These are phyloP conservation scores for Mortierella sp. DNA, from an alignment of 371 early-diverging fungal genomes.

Conservation along the genomic window DNA sequence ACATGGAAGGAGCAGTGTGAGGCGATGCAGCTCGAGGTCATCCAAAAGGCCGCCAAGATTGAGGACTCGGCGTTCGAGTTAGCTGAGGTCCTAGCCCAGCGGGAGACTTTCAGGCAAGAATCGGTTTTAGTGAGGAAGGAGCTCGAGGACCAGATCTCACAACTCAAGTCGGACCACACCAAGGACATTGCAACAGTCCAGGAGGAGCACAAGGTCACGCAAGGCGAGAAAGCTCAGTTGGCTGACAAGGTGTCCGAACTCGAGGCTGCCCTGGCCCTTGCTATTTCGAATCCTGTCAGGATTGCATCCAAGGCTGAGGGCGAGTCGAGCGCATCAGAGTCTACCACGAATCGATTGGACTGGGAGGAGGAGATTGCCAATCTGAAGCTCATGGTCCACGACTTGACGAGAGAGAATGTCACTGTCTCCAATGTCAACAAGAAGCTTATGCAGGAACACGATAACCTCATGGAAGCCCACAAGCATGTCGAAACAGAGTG, in stretches of 20 bases:
- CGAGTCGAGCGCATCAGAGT: conserved; percentile 15
- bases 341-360: conserved; percentile 27
- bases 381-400: conserved; percentile 45
- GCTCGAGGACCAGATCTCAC: conserved; percentile 19
- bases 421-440: conserved; percentile 64
- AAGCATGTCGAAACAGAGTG: conserved; percentile 79
- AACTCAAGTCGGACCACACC: conserved; percentile 2
- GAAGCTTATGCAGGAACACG: conserved; percentile 64
- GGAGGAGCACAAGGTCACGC: conserved; percentile 12
- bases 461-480: conserved; percentile 71
- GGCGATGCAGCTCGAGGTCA: conserved; percentile 43
- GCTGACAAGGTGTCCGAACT: conserved; percentile 51
- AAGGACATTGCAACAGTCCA: conserved; percentile 50
- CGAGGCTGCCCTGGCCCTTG: conserved; percentile 51
- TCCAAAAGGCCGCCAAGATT: conserved; percentile 28
- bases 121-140: conserved; percentile 20
- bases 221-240: conserved; percentile 61
- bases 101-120: conserved; percentile 25
- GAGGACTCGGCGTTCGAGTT: conserved; percentile 20
- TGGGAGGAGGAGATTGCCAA: conserved; percentile 46
- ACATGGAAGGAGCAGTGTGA: conserved; percentile 46
- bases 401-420: conserved; percentile 59
- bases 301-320: conserved; percentile 32
- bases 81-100: conserved; percentile 23
- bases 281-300: conserved; percentile 24